A percentile compares a stretch with the other conserved stretches of the same genome.
phyloP scores from a whole-genome alignment of 2,329 filamentous ascomycete species.

The Epichloe scottii region DNA sequence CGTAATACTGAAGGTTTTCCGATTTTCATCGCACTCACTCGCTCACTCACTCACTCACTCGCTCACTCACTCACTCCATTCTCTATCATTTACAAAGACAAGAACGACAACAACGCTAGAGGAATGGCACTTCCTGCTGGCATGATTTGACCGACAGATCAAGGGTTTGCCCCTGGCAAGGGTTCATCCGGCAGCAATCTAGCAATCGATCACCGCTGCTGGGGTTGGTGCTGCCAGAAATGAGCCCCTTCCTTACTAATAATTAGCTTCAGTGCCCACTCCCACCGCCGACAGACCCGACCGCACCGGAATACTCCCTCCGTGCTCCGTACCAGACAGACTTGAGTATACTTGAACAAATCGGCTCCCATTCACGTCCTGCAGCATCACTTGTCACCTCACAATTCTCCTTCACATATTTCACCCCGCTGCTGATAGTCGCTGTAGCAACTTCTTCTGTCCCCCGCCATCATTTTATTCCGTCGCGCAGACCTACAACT shows the following conservation, averaged over 20 bases:
- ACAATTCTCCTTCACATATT: background rate
- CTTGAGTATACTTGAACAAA: background rate
- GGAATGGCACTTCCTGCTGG: too few relatives aligned
- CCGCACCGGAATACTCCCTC: background rate
- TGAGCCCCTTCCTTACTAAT: conserved; percentile 1
- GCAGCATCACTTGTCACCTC: background rate
- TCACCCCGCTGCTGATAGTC: background rate
- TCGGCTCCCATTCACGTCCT: background rate
- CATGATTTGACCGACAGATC: too few relatives aligned
- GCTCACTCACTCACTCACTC: too few relatives aligned
- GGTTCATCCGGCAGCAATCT: too few relatives aligned
- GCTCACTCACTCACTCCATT: too few relatives aligned
- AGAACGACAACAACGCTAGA: too few relatives aligned
- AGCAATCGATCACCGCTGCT: too few relatives aligned
- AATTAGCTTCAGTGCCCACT: background rate
- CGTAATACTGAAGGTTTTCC: too few relatives aligned
- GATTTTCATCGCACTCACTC: too few relatives aligned
- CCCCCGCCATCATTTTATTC: background rate
- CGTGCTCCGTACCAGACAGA: too few relatives aligned
- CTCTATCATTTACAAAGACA: too few relatives aligned
- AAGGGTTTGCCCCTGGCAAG: too few relatives aligned
- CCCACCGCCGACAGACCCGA: background rate
- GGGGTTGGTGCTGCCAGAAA: background rate
- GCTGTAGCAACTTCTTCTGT: background rate
- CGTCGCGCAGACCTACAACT: background rate